Evolutionary conservation across 495 filamentous ascomycete genomes (phyloP).

Genomic region (Hypoxylon fragiforme): DNA sequence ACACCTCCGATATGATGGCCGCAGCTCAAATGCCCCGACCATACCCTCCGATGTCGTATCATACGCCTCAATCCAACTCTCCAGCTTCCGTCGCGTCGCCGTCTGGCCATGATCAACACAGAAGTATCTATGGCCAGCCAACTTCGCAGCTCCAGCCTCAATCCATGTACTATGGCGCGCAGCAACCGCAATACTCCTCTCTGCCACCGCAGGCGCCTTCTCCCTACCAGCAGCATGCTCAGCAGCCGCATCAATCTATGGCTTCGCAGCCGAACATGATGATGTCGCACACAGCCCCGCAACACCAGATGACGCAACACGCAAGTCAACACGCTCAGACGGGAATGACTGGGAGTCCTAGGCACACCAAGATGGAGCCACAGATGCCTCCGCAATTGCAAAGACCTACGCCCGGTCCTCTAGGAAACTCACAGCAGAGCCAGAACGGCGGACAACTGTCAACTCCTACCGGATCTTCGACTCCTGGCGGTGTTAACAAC

Average conservation of each 20-base stretch:
- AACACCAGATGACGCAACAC: slow-evolving; percentile 54
- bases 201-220: slow-evolving; percentile 69
- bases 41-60: slow-evolving; percentile 88
- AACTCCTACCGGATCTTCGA: slow-evolving; percentile 49
- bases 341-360: slow-evolving; percentile 64
- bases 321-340: slow-evolving; percentile 50
- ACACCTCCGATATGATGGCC: slow-evolving; percentile 91
- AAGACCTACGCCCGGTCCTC: slow-evolving; percentile 59
- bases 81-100: slow-evolving; percentile 94
- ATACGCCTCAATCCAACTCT: slow-evolving; percentile 94
- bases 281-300: slow-evolving; percentile 59
- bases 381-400: slow-evolving; percentile 60
- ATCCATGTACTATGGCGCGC: slow-evolving; percentile 66
- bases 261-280: slow-evolving; percentile 58
- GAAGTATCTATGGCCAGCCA: slow-evolving; percentile 81
- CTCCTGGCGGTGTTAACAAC: slow-evolving; percentile 64
- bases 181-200: slow-evolving; percentile 67
- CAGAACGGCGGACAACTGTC: slow-evolving; percentile 58
- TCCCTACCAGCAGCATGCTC: slow-evolving; percentile 75
- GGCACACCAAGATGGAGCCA: slow-evolving; percentile 62
- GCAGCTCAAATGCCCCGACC: slow-evolving; percentile 82
- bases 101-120: slow-evolving; percentile 84
- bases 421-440: slow-evolving; percentile 47
- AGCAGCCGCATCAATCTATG: slow-evolving; percentile 67
- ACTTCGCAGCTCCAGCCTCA: slow-evolving; percentile 78